Conservation (phyloP, 2,329 filamentous ascomycete species). For the Ceratocystis huliohia region DNA sequence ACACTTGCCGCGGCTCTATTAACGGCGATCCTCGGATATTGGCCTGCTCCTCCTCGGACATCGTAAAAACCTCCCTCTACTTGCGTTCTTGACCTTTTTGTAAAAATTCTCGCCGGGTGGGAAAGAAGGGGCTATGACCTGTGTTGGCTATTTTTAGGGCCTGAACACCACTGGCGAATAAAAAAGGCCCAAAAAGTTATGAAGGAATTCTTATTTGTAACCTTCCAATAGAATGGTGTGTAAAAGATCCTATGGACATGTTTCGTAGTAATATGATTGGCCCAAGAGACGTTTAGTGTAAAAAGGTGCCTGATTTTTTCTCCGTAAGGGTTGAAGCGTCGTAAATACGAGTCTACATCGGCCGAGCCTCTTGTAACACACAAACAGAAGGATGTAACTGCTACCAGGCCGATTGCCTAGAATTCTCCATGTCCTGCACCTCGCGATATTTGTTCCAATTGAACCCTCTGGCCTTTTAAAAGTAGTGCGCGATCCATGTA, state of each 20-base stretch:
- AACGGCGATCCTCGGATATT: conserved; percentile 13
- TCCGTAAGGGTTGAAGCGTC: not conserved
- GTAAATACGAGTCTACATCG: conserved; percentile 18
- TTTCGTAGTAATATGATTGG: not conserved
- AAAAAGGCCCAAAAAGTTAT: not conserved
- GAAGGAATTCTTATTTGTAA: not conserved
- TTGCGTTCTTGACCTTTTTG: not conserved
- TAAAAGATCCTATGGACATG: not conserved
- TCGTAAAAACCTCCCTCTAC: not conserved
- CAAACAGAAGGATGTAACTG: not conserved
- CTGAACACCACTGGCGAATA: conserved; percentile 6
- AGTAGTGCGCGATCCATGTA: not conserved
- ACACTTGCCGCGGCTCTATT: not conserved
- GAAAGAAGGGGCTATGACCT: not conserved
- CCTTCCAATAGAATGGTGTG: not conserved
- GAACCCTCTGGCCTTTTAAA: not conserved
- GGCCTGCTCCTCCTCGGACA: conserved; percentile 9
- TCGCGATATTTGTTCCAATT: too few relatives aligned
- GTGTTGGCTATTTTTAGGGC: not conserved
- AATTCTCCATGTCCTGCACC: too few relatives aligned
- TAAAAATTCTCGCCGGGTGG: not conserved
- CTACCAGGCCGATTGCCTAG: too few relatives aligned
- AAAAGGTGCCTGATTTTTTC: not conserved
- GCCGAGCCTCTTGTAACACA: conserved; percentile 11
- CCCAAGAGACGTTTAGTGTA: not conserved